These are phyloP conservation scores for Blastobotrys parvus DNA, from an alignment of 805 yeast genomes.

Conservation along the genomic window DNA sequence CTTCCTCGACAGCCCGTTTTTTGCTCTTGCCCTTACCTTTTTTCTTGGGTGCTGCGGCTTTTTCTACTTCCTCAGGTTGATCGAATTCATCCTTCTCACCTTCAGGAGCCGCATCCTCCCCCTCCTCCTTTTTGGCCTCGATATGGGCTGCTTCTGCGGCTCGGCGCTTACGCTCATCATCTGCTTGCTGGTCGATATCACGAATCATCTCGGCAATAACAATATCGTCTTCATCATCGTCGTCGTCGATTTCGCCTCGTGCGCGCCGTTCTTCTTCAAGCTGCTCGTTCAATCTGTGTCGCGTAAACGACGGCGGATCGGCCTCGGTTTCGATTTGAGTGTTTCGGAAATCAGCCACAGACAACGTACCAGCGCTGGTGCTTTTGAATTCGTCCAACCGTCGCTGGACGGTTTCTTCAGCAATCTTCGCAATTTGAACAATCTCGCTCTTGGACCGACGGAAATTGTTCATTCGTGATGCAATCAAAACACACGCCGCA, in stretches of 20 bases:
- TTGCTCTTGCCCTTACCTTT: background rate
- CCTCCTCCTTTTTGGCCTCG: background rate
- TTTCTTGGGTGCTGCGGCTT: background rate
- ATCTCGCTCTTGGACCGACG: constrained; percentile 88
- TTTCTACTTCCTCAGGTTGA: constrained; percentile 1
- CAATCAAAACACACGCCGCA: constrained; percentile 87
- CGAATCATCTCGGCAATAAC: constrained; percentile 2
- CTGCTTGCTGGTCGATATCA: constrained; percentile 5
- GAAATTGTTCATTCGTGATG: constrained; percentile 94
- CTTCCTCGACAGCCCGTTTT: background rate
- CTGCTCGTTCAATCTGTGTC: constrained; percentile 47
- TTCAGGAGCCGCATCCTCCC: no score
- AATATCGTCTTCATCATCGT: constrained; percentile 9
- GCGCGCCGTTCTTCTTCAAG: constrained; percentile 4
- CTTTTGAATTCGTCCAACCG: constrained; percentile 80
- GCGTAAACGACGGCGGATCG: constrained; percentile 76
- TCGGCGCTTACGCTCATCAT: constrained; percentile 2
- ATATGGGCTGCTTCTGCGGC: background rate
- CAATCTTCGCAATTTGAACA: constrained; percentile 91
- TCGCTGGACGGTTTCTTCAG: constrained; percentile 86
- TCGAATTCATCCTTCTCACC: no score
- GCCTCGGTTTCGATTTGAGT: constrained; percentile 36
- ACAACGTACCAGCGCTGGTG: constrained; percentile 64
- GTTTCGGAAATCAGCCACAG: constrained; percentile 65
- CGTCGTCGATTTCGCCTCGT: constrained; percentile 15